Conservation (phyloP, 2,329 filamentous ascomycete genomes). For the Talaromyces rugulosus region DNA sequence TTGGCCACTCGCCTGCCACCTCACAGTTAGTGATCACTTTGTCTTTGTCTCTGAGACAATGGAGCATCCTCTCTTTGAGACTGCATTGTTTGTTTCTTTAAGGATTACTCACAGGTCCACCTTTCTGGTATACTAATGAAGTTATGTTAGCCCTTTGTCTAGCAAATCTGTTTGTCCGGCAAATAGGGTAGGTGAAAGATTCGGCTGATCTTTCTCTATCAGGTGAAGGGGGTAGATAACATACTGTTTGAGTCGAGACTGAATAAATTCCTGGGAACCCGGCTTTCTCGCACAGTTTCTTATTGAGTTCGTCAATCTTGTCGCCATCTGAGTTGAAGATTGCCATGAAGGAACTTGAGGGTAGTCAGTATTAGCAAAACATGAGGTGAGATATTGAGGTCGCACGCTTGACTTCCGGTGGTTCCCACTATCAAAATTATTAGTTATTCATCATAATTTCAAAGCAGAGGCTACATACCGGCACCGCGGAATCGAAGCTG, state of each 20-base stretch:
- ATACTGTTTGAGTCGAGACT: constrained; percentile 62
- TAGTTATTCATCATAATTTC: neutral
- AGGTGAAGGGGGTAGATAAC: neutral
- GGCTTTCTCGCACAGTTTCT: constrained; percentile 62
- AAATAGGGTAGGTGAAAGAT: neutral
- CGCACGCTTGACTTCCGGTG: constrained; percentile 69
- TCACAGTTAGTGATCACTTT: neutral
- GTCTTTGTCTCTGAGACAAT: neutral
- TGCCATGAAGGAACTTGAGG: constrained; percentile 52
- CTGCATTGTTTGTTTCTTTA: neutral
- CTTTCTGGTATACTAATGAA: constrained; percentile 62
- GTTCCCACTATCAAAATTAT: constrained; percentile 44
- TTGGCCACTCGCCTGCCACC: constrained; percentile 47
- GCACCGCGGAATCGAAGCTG: constrained; percentile 69
- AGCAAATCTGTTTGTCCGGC: neutral
- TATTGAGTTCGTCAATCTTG: constrained; percentile 60
- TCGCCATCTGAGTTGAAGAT: constrained; percentile 60
- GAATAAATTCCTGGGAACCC: constrained; percentile 59
- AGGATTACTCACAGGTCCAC: constrained; percentile 57
- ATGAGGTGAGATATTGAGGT: constrained; percentile 18
- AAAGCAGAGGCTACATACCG: neutral
- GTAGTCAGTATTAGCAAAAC: neutral
- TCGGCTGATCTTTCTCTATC: neutral
- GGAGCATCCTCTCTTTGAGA: neutral
- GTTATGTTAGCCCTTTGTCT: neutral